These are phyloP conservation scores for Anacardium occidentale DNA, from an alignment of 345 rosid species.

Conservation along the genomic window DNA sequence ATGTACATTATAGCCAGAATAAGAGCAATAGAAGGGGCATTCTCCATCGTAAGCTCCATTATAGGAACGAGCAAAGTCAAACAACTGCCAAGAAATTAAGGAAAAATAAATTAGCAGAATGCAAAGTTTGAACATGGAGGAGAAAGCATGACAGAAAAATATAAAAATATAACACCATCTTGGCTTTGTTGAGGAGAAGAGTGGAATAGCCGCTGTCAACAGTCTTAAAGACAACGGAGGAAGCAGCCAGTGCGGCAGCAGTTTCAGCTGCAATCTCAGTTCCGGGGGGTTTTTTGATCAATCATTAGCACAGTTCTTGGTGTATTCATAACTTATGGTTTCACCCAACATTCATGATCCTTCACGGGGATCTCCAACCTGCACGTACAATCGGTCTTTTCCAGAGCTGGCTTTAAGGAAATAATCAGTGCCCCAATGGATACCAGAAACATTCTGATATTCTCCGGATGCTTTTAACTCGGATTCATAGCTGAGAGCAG, in stretches of 20 bases:
- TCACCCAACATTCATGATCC: constrained; percentile 82
- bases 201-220: constrained; percentile 53
- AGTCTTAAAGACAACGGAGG: constrained; percentile 63
- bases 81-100: constrained; percentile 47
- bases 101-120: not conserved
- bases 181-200: constrained; percentile 79
- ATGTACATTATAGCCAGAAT: constrained; percentile 78
- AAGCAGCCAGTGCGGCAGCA: constrained; percentile 77
- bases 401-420: constrained; percentile 61
- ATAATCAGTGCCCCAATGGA: constrained; percentile 95
- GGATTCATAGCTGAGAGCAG: constrained; percentile 44
- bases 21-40: constrained; percentile 96
- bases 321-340: constrained; percentile 80
- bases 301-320: constrained; percentile 69
- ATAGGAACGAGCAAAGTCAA: constrained; percentile 55
- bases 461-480: constrained; percentile 60
- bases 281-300: constrained; percentile 49
- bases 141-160: too few species aligned
- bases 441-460: constrained; percentile 42
- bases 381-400: constrained; percentile 55
- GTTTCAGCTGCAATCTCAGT: constrained; percentile 88
- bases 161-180: constrained; percentile 56
- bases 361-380: constrained; percentile 81
- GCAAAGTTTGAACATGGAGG: too few species aligned
- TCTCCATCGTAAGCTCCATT: constrained; percentile 88